Conservation (phyloP, 257 asterid genomes). For the Nyctanthes arbortristis region DNA sequence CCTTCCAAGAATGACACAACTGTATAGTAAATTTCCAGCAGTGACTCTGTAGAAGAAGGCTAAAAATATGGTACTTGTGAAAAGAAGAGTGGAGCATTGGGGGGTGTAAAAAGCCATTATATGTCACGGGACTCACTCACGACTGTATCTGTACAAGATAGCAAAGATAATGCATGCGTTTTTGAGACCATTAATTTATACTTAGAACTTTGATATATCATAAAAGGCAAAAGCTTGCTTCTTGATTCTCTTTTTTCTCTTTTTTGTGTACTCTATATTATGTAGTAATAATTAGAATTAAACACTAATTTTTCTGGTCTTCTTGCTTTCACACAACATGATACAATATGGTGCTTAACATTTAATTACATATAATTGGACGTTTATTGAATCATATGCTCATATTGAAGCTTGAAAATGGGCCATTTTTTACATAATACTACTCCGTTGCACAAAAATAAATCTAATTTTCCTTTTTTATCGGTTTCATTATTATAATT, state of each 20-base stretch:
- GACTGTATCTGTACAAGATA: background rate
- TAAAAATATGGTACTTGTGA: constrained; percentile 27
- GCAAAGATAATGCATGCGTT: background rate
- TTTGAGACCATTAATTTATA: background rate
- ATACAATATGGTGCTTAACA: too few relatives aligned
- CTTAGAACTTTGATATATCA: constrained; percentile 6
- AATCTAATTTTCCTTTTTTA: too few relatives aligned
- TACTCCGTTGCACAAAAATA: too few relatives aligned
- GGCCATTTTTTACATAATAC: too few relatives aligned
- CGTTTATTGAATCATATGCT: too few relatives aligned
- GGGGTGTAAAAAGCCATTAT: constrained; percentile 34
- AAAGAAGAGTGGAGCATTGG: constrained; percentile 40
- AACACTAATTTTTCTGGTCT: too few relatives aligned
- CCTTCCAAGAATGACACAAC: constrained; percentile 28
- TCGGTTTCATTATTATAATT: too few relatives aligned
- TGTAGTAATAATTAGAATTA: too few relatives aligned
- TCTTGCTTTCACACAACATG: too few relatives aligned
- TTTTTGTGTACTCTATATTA: too few relatives aligned
- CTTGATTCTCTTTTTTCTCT: background rate
- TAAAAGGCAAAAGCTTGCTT: constrained; percentile 27
- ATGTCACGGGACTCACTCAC: constrained; percentile 17
- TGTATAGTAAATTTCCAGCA: constrained; percentile 19
- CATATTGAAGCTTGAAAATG: too few relatives aligned
- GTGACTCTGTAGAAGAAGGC: constrained; percentile 2
- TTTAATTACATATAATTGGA: too few relatives aligned